A percentile compares a stretch with the other conserved stretches of the same genome.
phyloP scores from a whole-genome alignment of 78 protist species.

The slime mould (Dictyostelium discoideum) region DNA sequence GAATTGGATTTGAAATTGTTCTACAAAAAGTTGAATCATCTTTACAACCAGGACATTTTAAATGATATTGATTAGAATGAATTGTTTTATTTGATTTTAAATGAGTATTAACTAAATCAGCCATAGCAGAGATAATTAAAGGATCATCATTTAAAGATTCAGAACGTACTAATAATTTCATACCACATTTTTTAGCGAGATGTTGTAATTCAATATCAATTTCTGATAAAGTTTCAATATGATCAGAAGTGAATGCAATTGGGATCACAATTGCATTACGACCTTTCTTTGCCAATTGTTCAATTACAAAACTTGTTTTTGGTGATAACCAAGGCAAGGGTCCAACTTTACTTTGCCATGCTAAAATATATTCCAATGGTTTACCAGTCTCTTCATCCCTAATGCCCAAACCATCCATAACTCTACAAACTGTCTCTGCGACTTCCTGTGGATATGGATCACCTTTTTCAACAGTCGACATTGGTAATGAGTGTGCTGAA shows the following conservation, averaged over 20 bases:
- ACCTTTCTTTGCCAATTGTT: slow-evolving; percentile 23
- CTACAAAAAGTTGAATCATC: slow-evolving; percentile 62
- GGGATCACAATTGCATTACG: slow-evolving; percentile 80
- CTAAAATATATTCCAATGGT: slow-evolving; percentile 49
- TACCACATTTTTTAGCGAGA: slow-evolving; percentile 67
- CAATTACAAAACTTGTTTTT: slow-evolving; percentile 77
- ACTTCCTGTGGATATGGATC: slow-evolving; percentile 89
- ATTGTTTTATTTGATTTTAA: slow-evolving; percentile 33
- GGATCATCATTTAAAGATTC: slow-evolving; percentile 86
- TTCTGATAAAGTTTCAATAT: slow-evolving; percentile 94
- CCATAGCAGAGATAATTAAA: slow-evolving; percentile 79
- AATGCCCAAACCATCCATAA: slow-evolving; percentile 62
- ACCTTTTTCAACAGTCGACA: slow-evolving; percentile 90
- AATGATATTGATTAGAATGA: slow-evolving; percentile 15
- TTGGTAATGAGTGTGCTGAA: slow-evolving; percentile 94
- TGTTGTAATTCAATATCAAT: slow-evolving; percentile 86
- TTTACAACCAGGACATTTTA: slow-evolving; percentile 81
- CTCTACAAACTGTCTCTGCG: slow-evolving; percentile 69
- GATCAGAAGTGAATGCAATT: slow-evolving; percentile 93
- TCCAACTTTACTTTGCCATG: slow-evolving; percentile 91
- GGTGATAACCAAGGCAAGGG: slow-evolving; percentile 90
- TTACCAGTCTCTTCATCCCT: slow-evolving; percentile 20
- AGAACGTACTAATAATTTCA: slow-evolving; percentile 58
- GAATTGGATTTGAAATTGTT: slow-evolving; percentile 61
- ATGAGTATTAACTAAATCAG: slow-evolving; percentile 74